Evolutionary conservation across 1,284 basidiomycete species (phyloP).

Genomic region (Flammula alnicola): DNA sequence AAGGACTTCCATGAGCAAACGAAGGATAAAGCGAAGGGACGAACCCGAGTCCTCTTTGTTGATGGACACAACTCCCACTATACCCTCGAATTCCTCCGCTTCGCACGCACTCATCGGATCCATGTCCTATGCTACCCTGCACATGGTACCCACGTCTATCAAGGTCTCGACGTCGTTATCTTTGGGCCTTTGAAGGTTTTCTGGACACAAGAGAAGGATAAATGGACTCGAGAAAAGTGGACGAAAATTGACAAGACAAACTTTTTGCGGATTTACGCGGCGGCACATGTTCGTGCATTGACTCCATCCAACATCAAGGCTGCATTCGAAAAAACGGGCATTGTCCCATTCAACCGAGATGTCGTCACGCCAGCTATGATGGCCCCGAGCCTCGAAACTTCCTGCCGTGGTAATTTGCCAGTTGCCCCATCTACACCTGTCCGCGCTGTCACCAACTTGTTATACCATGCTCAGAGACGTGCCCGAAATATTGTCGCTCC

Average conservation of each 20-base stretch:
- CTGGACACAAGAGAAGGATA: slow-evolving; percentile 22
- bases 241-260: slow-evolving; percentile 23
- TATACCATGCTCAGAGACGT: too few relatives aligned
- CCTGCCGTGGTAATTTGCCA: slow-evolving; percentile 7
- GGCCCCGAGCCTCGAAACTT: slow-evolving; percentile 29
- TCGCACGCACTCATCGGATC: slow-evolving; percentile 32
- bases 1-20: slow-evolving; percentile 38
- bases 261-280: slow-evolving; percentile 30
- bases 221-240: slow-evolving; percentile 16
- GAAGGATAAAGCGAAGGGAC: slow-evolving; percentile 30
- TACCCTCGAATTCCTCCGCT: slow-evolving; percentile 34
- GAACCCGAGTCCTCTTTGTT: slow-evolving; percentile 33
- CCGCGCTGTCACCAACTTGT: background rate
- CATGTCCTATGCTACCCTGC: slow-evolving; percentile 38
- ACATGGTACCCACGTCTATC: slow-evolving; percentile 35
- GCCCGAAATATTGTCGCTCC: too few relatives aligned
- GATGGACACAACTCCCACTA: slow-evolving; percentile 45
- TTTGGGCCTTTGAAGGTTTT: slow-evolving; percentile 30
- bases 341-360: slow-evolving; percentile 38
- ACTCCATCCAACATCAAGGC: slow-evolving; percentile 33
- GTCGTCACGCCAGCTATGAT: slow-evolving; percentile 34
- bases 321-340: slow-evolving; percentile 41
- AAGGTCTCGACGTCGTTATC: slow-evolving; percentile 38
- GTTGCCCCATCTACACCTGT: background rate
- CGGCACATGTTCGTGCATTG: slow-evolving; percentile 30